Evolutionary conservation across 441 rosid species (phyloP).

Genomic region (Gossypium schwendimanii): DNA sequence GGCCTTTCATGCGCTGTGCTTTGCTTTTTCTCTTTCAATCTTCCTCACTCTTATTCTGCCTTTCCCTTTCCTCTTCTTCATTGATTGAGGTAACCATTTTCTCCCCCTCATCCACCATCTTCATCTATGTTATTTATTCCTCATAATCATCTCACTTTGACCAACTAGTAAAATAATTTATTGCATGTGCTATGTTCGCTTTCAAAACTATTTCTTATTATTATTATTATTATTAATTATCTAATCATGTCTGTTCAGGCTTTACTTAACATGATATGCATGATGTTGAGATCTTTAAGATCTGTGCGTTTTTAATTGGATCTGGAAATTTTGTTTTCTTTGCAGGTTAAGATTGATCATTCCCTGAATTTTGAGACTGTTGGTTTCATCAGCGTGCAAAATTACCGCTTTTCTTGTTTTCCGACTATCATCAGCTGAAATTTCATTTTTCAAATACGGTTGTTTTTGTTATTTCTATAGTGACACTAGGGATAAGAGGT

Average conservation of each 20-base stretch:
- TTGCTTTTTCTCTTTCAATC: not conserved
- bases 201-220: not conserved
- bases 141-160: not conserved
- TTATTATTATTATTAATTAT: not conserved
- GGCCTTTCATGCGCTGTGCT: not conserved
- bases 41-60: not conserved
- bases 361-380: not conserved
- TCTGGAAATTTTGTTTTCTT: slow-evolving; percentile 5
- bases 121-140: not conserved
- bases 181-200: not conserved
- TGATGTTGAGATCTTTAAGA: not conserved
- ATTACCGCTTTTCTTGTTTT: not conserved
- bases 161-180: slow-evolving; percentile 8
- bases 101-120: too few relatives aligned
- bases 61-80: not conserved
- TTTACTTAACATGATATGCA: not conserved
- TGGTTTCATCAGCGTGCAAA: not conserved
- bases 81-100: slow-evolving; percentile 19
- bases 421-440: not conserved
- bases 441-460: slow-evolving; percentile 3
- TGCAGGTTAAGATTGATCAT: not conserved
- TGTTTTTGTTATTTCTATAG: slow-evolving; percentile 18
- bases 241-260: not conserved
- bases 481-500: slow-evolving; percentile 10
- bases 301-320: not conserved